Evolutionary conservation across 768 basidiomycete genomes (phyloP).

Genomic region (Pisolithus tinctorius): DNA sequence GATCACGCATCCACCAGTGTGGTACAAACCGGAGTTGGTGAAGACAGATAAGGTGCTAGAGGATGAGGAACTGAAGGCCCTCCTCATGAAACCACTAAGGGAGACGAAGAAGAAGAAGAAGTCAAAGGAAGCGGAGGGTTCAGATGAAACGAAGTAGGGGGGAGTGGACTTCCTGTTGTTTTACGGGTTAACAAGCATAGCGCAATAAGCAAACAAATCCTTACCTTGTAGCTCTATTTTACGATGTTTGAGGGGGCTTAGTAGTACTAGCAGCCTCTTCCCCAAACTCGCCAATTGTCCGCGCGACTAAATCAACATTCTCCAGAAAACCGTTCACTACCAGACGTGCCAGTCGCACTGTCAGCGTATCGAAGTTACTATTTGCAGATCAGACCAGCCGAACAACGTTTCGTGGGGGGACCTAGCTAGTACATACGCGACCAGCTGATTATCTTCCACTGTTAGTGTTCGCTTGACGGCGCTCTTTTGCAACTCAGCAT

Average conservation of each 20-base stretch:
- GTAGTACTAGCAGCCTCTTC: slow-evolving; percentile 45
- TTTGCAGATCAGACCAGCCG: background rate
- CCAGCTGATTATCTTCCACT: slow-evolving; percentile 60
- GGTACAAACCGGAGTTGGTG: slow-evolving; percentile 91
- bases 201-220: slow-evolving; percentile 10
- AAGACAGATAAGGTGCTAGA: slow-evolving; percentile 86
- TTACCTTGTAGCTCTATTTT: slow-evolving; percentile 6
- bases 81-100: slow-evolving; percentile 72
- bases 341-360: slow-evolving; percentile 78
- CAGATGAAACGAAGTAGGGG: slow-evolving; percentile 28
- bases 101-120: slow-evolving; percentile 92
- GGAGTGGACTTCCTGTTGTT: slow-evolving; percentile 6
- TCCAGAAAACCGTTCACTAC: slow-evolving; percentile 84
- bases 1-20: slow-evolving; percentile 81
- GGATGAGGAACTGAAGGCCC: slow-evolving; percentile 78
- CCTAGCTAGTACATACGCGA: slow-evolving; percentile 85
- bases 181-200: slow-evolving; percentile 11
- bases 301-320: slow-evolving; percentile 78
- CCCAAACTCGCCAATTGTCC: slow-evolving; percentile 77
- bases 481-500: slow-evolving; percentile 74
- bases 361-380: slow-evolving; percentile 72
- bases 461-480: slow-evolving; percentile 69
- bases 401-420: background rate
- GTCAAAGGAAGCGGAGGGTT: slow-evolving; percentile 51
- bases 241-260: background rate